Evolutionary conservation across 2,329 filamentous ascomycete genomes (phyloP).

Genomic region (Gaeumannomyces tritici): DNA sequence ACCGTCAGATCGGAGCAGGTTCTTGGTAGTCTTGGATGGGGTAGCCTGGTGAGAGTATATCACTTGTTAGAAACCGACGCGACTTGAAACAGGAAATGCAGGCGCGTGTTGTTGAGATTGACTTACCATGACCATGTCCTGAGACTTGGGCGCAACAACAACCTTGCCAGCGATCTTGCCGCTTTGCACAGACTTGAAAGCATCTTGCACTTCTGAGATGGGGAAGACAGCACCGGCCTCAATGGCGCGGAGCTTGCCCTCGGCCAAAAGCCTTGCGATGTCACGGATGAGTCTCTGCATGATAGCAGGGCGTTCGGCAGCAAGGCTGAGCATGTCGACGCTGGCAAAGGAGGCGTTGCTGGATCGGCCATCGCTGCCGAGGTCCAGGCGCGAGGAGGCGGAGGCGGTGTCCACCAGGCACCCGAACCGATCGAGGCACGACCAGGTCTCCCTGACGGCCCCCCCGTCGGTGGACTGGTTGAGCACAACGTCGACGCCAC

Average conservation of each 20-base stretch:
- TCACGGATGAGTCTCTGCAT: conserved; percentile 27
- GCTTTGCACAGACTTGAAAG: conserved; percentile 24
- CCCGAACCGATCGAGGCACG: conserved; percentile 21
- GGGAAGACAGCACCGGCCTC: conserved; percentile 23
- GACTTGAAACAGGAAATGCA: neutral
- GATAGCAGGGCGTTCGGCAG: conserved; percentile 28
- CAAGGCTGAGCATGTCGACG: conserved; percentile 30
- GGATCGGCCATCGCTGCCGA: conserved; percentile 29
- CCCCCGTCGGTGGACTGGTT: conserved; percentile 20
- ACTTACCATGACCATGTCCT: conserved; percentile 27
- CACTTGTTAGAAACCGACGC: neutral
- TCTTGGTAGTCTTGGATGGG: conserved; percentile 10
- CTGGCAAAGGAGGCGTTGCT: conserved; percentile 32
- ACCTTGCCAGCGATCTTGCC: conserved; percentile 30
- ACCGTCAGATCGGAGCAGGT: conserved; percentile 27
- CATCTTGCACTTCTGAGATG: conserved; percentile 26
- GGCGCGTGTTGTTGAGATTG: neutral
- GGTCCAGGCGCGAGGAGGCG: conserved; percentile 26
- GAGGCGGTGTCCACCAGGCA: conserved; percentile 23
- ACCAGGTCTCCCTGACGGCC: conserved; percentile 17
- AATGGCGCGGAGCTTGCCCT: conserved; percentile 23
- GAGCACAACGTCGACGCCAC: conserved; percentile 20
- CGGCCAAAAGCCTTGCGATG: conserved; percentile 24
- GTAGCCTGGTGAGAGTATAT: conserved; percentile 9
- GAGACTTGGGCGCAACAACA: conserved; percentile 28